A percentile compares a stretch with the other conserved stretches of the same genome.
These are phyloP conservation scores for Sphaceloma murrayae DNA, from an alignment of 2,329 filamentous ascomycete species.

Conservation along the genomic window DNA sequence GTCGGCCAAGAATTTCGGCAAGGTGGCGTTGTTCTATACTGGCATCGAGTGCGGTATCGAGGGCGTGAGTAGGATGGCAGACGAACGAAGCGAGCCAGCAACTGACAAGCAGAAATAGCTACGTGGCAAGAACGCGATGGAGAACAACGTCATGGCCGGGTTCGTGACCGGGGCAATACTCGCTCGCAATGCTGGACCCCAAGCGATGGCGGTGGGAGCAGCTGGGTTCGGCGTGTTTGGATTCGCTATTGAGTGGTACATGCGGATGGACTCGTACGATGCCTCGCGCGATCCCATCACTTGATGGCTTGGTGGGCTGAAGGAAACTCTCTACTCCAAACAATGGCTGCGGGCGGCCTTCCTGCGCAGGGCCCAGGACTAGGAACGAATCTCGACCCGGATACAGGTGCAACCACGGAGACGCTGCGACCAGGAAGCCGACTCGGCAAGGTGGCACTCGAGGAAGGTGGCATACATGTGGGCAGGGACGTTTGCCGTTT, in stretches of 20 bases:
- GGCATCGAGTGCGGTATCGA: conserved; percentile 96
- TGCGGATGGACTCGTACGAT: conserved; percentile 56
- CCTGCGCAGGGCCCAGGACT: no score
- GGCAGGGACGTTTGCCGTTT: no score
- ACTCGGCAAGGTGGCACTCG: no score
- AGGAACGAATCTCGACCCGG: no score
- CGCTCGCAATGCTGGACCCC: conserved; percentile 76
- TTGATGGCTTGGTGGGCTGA: conserved; percentile 19
- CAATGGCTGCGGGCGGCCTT: neutral
- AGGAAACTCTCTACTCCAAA: conserved; percentile 5
- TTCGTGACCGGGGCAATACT: conserved; percentile 86
- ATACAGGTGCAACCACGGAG: no score
- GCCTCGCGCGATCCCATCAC: conserved; percentile 30
- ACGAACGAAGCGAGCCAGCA: no score
- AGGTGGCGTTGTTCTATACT: conserved; percentile 81
- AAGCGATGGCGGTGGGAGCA: conserved; percentile 79
- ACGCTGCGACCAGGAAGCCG: no score
- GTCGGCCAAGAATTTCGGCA: conserved; percentile 88
- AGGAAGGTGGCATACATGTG: no score
- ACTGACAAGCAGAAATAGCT: conserved; percentile 30
- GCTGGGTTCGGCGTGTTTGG: conserved; percentile 89
- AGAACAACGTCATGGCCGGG: conserved; percentile 77
- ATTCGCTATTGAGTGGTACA: conserved; percentile 83
- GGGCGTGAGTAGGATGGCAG: conserved; percentile 39
- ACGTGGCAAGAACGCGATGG: conserved; percentile 86